Evolutionary conservation across 1,284 basidiomycete species (phyloP), one percentile per base, ranked within the genome.

Genomic region (Sporisorium graminicola): DNA sequence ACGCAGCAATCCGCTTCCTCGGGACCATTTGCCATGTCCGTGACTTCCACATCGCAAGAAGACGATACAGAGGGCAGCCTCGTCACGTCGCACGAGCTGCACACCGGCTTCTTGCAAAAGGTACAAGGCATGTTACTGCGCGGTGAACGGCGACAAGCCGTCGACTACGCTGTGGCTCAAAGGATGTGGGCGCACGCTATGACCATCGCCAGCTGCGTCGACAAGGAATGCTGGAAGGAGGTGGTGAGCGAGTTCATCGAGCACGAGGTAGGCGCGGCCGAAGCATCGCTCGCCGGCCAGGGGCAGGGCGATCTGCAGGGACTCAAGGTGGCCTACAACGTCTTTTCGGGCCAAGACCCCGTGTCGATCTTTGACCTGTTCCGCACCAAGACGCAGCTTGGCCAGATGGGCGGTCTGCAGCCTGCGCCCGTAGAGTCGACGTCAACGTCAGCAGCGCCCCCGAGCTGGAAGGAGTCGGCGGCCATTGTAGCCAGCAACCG

Each of bases 101-200:
- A 73, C 13, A 62, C 71, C 7, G 33, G 33, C 47, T 82, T 83
- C 67, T 52, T 86, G 40, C 71, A 81, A 33, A 69, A 77, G 53
- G 63, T 86, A 29, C 81, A 85, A 74, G 49, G 42, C 12, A 69
- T 82, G 59, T 65, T 86, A 14, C 65, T 82, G 33, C 63, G 90
- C 50, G 97, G 97, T 16, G 91, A 98, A 77, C 92, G 93, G 63
- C 90, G 90, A 27, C 90, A 92, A 73, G 97, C 97, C 0, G 94
- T 94, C 80, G 91, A 92, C 65, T 94, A 91, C 82, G 96, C 97
- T 5, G 88, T 94, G 29, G 91, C 94, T 67, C 90, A 95, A 84
- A 92, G 90, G 78, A 87, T 99, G 73, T 99, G 95, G 95, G 91
- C 94, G 1, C 97, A 99, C 86, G 97, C 97, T 0, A 91, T 99